Conservation (phyloP, 2,329 filamentous ascomycete species). For the Pyrenophora seminiperda region DNA sequence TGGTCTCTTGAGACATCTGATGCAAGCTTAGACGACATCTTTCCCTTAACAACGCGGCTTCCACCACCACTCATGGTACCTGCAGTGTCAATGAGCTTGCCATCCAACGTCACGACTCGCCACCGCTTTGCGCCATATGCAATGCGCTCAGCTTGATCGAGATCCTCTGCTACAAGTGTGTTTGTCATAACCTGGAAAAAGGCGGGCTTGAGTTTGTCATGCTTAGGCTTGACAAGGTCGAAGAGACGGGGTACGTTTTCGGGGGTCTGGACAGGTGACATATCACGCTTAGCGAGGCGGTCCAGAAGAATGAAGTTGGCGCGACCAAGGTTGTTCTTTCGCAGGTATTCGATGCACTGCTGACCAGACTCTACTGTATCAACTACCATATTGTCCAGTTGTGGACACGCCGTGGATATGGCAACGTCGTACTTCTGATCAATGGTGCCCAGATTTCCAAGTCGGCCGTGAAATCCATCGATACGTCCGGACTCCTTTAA, state of each 20-base stretch:
- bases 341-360: conserved; percentile 95
- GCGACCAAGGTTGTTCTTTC: conserved; percentile 95
- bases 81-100: conserved; percentile 95
- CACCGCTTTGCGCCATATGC: conserved; percentile 92
- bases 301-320: conserved; percentile 97
- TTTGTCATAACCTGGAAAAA: conserved; percentile 97
- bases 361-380: conserved; percentile 95
- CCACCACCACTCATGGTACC: conserved; percentile 99
- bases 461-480: conserved; percentile 92
- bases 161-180: conserved; percentile 87
- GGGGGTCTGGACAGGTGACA: conserved; percentile 82
- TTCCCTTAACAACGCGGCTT: conserved; percentile 83
- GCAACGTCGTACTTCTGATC: conserved; percentile 94
- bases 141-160: conserved; percentile 96
- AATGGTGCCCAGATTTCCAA: conserved; percentile 92
- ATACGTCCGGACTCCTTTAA: conserved; percentile 96
- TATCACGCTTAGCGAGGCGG: conserved; percentile 77
- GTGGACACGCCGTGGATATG: conserved; percentile 94
- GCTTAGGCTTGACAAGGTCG: conserved; percentile 87
- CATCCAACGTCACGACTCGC: conserved; percentile 94
- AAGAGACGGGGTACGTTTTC: conserved; percentile 92
- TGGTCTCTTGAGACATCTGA: conserved; percentile 86
- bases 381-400: conserved; percentile 94
- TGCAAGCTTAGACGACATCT: conserved; percentile 97
- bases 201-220: conserved; percentile 83